Evolutionary conservation across 1,284 basidiomycete species (phyloP).

Genomic region (Rhodofomes roseus): DNA sequence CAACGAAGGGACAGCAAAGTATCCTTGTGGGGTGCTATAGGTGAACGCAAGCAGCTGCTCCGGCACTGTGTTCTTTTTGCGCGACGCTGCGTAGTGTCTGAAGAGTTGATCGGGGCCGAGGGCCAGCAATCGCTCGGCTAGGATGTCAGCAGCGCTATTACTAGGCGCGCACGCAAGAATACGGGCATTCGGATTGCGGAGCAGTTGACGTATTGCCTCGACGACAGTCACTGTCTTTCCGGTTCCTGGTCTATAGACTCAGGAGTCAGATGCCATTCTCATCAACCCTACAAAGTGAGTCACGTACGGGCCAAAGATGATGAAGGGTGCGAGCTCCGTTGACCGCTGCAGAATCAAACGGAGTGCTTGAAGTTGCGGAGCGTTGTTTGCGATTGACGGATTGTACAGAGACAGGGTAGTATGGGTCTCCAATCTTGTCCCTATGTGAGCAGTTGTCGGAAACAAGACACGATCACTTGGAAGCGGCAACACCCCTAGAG

Average conservation of each 20-base stretch:
- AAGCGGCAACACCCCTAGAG: constrained; percentile 41
- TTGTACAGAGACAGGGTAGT: constrained; percentile 33
- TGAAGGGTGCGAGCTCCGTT: constrained; percentile 50
- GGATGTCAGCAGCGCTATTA: constrained; percentile 61
- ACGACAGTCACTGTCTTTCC: constrained; percentile 69
- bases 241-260: constrained; percentile 49
- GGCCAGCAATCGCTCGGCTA: constrained; percentile 46
- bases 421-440: constrained; percentile 9
- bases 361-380: constrained; percentile 52
- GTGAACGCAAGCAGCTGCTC: constrained; percentile 41
- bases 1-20: constrained; percentile 45
- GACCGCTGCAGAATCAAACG: constrained; percentile 42
- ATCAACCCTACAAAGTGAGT: background rate
- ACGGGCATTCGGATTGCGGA: constrained; percentile 36
- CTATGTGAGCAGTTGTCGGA: constrained; percentile 32
- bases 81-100: constrained; percentile 62
- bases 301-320: constrained; percentile 66
- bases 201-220: constrained; percentile 59
- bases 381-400: constrained; percentile 41
- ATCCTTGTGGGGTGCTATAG: constrained; percentile 32
- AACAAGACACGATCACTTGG: constrained; percentile 38
- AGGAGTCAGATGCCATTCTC: background rate
- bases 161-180: constrained; percentile 64
- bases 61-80: constrained; percentile 41
- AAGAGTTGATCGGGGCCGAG: constrained; percentile 44